Conservation (phyloP, 805 yeast species). For the Candida yuanshanica region DNA sequence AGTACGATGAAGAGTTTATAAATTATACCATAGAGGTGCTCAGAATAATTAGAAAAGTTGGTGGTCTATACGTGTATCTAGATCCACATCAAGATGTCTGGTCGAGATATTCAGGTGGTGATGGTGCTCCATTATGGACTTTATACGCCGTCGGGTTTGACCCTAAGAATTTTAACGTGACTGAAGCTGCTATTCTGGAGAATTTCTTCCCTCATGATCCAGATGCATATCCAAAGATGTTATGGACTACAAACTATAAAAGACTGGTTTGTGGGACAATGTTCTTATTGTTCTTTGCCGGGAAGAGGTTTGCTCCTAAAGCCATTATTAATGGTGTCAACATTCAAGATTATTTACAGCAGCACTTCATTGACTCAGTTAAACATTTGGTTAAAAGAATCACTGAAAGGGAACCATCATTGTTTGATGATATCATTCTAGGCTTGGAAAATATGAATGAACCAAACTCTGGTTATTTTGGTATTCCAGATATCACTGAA, state of each 20-base stretch:
- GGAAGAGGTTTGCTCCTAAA: constrained; percentile 70
- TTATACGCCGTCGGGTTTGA: constrained; percentile 82
- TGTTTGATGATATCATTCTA: constrained; percentile 45
- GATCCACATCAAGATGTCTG: constrained; percentile 96
- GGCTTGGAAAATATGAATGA: constrained; percentile 87
- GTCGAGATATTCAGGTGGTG: constrained; percentile 85
- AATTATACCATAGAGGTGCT: constrained; percentile 63
- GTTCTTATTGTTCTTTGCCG: constrained; percentile 85
- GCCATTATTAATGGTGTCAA: constrained; percentile 64
- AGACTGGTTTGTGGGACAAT: constrained; percentile 71
- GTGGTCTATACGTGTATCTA: constrained; percentile 72
- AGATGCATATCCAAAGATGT: constrained; percentile 67
- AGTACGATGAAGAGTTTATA: constrained; percentile 71
- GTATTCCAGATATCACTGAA: constrained; percentile 46
- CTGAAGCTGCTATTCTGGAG: constrained; percentile 80
- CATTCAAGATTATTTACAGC: constrained; percentile 74
- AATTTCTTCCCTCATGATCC: constrained; percentile 38
- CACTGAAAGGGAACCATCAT: constrained; percentile 34
- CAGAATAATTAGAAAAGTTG: constrained; percentile 49
- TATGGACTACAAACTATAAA: constrained; percentile 86
- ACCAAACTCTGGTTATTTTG: constrained; percentile 73
- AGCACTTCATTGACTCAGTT: constrained; percentile 53
- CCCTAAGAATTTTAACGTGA: constrained; percentile 61
- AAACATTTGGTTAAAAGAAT: constrained; percentile 39
- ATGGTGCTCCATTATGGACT: constrained; percentile 95